Percentiles rank a stretch among this genome's conserved stretches.
Conservation (phyloP, 2,329 filamentous ascomycete species). For the Colletotrichum truncatum region DNA sequence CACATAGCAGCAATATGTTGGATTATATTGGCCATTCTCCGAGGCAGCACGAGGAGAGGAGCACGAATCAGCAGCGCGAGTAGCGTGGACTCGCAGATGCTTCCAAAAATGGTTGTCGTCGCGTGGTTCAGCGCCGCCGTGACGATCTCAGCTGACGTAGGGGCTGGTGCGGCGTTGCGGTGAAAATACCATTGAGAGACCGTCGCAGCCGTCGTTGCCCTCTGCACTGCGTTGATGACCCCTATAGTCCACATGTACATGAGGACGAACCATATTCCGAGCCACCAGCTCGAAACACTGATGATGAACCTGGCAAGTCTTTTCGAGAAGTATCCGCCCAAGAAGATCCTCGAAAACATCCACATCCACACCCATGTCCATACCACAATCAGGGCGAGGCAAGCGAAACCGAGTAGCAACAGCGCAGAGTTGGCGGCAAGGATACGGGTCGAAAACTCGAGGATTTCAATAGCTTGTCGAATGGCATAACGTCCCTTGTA, state of each 20-base stretch:
- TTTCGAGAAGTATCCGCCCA: constrained; percentile 84
- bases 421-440: constrained; percentile 85
- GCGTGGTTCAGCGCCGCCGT: constrained; percentile 84
- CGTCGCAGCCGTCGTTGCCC: constrained; percentile 90
- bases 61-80: constrained; percentile 83
- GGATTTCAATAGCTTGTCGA: constrained; percentile 83
- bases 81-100: constrained; percentile 88
- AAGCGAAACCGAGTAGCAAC: constrained; percentile 82
- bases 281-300: constrained; percentile 90
- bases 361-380: constrained; percentile 98
- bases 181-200: constrained; percentile 99
- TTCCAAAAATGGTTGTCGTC: constrained; percentile 87
- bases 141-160: constrained; percentile 83
- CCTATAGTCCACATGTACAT: constrained; percentile 96
- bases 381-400: constrained; percentile 77
- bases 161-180: constrained; percentile 80
- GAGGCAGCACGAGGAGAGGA: constrained; percentile 84
- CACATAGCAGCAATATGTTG: constrained; percentile 81
- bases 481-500: constrained; percentile 83
- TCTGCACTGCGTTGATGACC: constrained; percentile 87
- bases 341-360: constrained; percentile 96
- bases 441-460: constrained; percentile 92
- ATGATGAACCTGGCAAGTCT: constrained; percentile 76
- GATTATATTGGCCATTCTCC: constrained; percentile 70
- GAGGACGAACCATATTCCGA: constrained; percentile 90